Evolutionary conservation across 176 grass and related monocot genomes (phyloP).

Genomic region (Carex myosuroides): DNA sequence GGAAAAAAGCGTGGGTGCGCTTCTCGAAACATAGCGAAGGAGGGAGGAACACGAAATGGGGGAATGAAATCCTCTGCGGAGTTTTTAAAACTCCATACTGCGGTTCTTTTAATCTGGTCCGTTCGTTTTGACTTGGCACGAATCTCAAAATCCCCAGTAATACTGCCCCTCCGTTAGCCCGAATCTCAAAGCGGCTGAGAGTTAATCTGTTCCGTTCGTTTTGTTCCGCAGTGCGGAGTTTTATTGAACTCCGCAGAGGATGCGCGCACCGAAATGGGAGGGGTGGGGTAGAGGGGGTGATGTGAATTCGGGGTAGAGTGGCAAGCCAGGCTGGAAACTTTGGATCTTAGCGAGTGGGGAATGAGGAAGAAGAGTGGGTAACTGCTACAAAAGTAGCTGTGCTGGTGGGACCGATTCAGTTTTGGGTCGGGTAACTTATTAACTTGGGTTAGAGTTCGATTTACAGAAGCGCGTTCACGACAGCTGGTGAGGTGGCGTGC

Average conservation of each 20-base stretch:
- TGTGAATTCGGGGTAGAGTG: not conserved
- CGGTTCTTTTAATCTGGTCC: too few species aligned
- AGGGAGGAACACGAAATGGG: conserved; percentile 22
- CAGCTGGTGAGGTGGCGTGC: not conserved
- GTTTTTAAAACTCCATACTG: too few species aligned
- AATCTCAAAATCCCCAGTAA: too few species aligned
- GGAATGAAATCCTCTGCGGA: too few species aligned
- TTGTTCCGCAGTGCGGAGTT: too few species aligned
- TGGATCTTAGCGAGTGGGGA: not conserved
- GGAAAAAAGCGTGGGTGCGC: conserved; percentile 41
- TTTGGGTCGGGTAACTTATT: not conserved
- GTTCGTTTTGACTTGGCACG: too few species aligned
- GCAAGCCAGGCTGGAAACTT: conserved; percentile 28
- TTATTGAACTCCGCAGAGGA: too few species aligned
- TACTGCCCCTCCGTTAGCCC: too few species aligned
- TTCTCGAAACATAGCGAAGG: conserved; percentile 36
- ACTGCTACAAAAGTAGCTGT: not conserved
- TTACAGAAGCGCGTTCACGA: not conserved
- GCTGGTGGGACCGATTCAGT: not conserved
- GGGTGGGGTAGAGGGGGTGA: too few species aligned
- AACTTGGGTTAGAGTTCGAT: not conserved
- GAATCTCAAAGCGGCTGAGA: too few species aligned
- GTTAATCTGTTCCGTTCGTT: too few species aligned
- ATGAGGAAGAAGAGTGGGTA: not conserved
- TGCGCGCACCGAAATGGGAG: too few species aligned